These are phyloP conservation scores for Tripidium arundinaceum DNA, from an alignment of 202 grass and related monocot genomes.

Conservation along the genomic window DNA sequence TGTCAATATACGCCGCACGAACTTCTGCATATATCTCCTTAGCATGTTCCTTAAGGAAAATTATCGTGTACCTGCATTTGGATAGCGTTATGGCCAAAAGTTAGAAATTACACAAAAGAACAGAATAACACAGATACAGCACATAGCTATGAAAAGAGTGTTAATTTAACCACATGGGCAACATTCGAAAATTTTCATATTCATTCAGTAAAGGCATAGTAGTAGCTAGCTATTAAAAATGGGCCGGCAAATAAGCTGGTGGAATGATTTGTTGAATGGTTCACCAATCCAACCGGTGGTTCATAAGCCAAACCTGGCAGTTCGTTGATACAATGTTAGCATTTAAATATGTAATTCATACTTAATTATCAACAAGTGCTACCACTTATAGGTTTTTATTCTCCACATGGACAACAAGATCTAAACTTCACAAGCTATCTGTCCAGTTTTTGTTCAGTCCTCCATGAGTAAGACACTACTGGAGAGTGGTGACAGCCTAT, in stretches of 20 bases:
- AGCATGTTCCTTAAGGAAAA: constrained; percentile 93
- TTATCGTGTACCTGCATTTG: constrained; percentile 63
- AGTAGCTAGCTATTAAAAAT: not conserved
- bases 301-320: not conserved
- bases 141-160: constrained; percentile 5
- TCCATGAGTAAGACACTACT: not conserved
- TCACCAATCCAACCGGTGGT: not conserved
- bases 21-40: constrained; percentile 96
- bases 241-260: not conserved
- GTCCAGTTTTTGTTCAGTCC: not conserved
- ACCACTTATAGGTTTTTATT: not conserved
- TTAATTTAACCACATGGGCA: constrained; percentile 10
- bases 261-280: not conserved
- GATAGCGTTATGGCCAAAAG: not conserved
- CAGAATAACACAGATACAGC: not conserved
- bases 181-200: not conserved
- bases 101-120: not conserved
- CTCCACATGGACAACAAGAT: not conserved
- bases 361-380: not conserved
- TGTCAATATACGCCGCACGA: constrained; percentile 89
- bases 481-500: not conserved
- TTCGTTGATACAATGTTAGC: not conserved
- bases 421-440: not conserved
- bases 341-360: not conserved
- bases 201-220: not conserved